Percentiles rank a stretch among this genome's conserved stretches.
Conservation (phyloP, 1,284 basidiomycete genomes). For the Cryptococcus sp. region DNA sequence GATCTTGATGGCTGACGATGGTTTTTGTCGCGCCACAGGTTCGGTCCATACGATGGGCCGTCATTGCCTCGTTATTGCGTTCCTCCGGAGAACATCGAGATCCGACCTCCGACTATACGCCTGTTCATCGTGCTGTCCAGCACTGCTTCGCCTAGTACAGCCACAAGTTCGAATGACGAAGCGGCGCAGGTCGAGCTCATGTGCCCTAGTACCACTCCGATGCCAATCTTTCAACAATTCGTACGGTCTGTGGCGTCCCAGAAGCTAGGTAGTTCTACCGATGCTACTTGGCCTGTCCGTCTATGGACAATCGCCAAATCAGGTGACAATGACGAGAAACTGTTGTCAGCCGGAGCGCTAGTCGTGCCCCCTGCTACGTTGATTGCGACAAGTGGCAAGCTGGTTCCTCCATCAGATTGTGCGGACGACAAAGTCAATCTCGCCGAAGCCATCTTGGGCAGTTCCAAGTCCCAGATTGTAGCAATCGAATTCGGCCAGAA, state of each 20-base stretch:
- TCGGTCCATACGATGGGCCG: slow-evolving; percentile 30
- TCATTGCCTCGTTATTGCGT: slow-evolving; percentile 60
- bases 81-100: slow-evolving; percentile 64
- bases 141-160: slow-evolving; percentile 7
- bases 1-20: slow-evolving; percentile 4
- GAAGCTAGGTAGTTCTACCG: slow-evolving; percentile 1
- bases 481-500: slow-evolving; percentile 43
- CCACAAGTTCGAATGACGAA: slow-evolving; percentile 7
- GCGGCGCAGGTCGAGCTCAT: slow-evolving; percentile 16
- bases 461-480: slow-evolving; percentile 22
- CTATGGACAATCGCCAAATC: slow-evolving; percentile 22
- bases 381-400: slow-evolving; percentile 21
- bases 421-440: slow-evolving; percentile 19
- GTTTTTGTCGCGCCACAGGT: slow-evolving; percentile 45
- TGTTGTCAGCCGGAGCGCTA: slow-evolving; percentile 14
- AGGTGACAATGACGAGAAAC: slow-evolving; percentile 15
- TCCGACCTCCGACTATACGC: slow-evolving; percentile 71
- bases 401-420: slow-evolving; percentile 9
- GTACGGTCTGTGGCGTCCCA: slow-evolving; percentile 11
- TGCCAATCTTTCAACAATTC: slow-evolving; percentile 19
- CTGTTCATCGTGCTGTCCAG: slow-evolving; percentile 57
- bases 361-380: slow-evolving; percentile 28
- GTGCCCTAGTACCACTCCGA: slow-evolving; percentile 24
- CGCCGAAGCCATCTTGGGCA: slow-evolving; percentile 12
- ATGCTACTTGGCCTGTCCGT: slow-evolving; percentile 2